Conservation (phyloP, 306 rosid genomes). For the Lathyrus oleraceus region DNA sequence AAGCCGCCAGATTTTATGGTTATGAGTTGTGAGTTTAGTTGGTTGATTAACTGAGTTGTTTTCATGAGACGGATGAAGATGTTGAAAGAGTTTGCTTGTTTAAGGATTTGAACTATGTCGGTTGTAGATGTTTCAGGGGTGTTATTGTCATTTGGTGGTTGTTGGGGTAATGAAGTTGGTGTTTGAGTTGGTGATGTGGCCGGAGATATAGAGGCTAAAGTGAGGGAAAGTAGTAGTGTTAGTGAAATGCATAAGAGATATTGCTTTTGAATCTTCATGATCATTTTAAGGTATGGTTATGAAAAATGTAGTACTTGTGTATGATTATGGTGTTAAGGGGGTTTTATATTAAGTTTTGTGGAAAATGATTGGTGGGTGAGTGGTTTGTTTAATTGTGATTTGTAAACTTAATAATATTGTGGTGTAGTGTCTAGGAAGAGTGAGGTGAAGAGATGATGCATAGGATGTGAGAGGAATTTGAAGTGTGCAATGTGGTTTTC, state of each 20-base stretch:
- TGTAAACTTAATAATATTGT: conserved; percentile 17
- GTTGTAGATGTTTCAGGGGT: neutral
- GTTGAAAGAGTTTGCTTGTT: conserved; percentile 46
- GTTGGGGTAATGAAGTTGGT: conserved; percentile 33
- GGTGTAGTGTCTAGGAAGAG: conserved; percentile 43
- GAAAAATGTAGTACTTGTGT: no score
- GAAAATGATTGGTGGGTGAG: conserved; percentile 35
- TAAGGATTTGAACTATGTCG: conserved; percentile 50
- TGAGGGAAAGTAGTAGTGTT: conserved; percentile 27
- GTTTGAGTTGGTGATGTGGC: conserved; percentile 46
- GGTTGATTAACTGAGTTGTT: conserved; percentile 57
- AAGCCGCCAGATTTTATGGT: conserved; percentile 52
- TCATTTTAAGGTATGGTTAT: conserved; percentile 5
- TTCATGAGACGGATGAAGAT: conserved; percentile 56
- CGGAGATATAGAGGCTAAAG: conserved; percentile 40
- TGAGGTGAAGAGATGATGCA: neutral
- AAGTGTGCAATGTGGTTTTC: neutral
- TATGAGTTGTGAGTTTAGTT: conserved; percentile 53
- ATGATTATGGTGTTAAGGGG: neutral
- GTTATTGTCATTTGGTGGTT: conserved; percentile 20
- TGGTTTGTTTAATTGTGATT: conserved; percentile 38
- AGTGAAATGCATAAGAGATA: conserved; percentile 31
- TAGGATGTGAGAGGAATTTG: conserved; percentile 3
- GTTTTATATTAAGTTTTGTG: conserved; percentile 31
- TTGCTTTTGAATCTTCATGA: conserved; percentile 35